Percentiles rank a stretch among this genome's conserved stretches.
phyloP scores from a whole-genome alignment of 2,329 filamentous ascomycete genomes.

The Neurospora crassa region DNA sequence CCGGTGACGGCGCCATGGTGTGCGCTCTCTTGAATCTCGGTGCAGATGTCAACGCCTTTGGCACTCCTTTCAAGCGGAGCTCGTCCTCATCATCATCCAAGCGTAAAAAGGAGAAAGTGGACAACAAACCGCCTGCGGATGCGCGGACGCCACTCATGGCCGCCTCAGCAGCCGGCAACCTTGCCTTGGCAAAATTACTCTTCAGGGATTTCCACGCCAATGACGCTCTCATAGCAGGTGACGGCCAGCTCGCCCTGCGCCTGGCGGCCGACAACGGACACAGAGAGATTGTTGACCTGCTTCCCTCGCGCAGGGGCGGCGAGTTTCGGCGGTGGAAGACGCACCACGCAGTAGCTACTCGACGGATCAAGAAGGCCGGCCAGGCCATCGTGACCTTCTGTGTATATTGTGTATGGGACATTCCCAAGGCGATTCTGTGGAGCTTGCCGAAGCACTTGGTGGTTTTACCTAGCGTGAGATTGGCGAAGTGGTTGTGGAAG shows the following conservation, averaged over 20 bases:
- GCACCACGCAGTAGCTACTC: conserved; percentile 23
- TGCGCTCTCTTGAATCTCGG: conserved; percentile 26
- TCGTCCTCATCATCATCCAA: neutral
- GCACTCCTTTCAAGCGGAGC: conserved; percentile 2
- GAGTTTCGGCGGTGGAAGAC: conserved; percentile 28
- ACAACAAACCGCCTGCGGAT: neutral
- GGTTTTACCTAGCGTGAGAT: conserved; percentile 7
- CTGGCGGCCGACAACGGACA: conserved; percentile 33
- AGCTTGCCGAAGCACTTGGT: conserved; percentile 17
- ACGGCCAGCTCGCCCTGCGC: conserved; percentile 35
- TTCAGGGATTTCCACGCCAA: conserved; percentile 31
- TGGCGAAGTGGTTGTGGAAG: conserved; percentile 19
- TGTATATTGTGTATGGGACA: conserved; percentile 20
- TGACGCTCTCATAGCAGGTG: conserved; percentile 33
- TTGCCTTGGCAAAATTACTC: conserved; percentile 32
- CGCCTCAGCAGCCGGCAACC: conserved; percentile 30
- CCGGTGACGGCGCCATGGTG: conserved; percentile 23
- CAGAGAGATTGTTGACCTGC: conserved; percentile 32
- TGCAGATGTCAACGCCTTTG: conserved; percentile 24
- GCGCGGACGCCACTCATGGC: conserved; percentile 35
- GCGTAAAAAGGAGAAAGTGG: neutral
- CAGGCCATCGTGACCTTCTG: conserved; percentile 18
- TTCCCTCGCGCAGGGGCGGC: conserved; percentile 30
- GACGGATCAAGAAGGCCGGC: conserved; percentile 16
- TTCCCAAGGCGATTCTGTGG: conserved; percentile 24